Conservation (phyloP, 257 asterid genomes). For the Lantana camara region DNA sequence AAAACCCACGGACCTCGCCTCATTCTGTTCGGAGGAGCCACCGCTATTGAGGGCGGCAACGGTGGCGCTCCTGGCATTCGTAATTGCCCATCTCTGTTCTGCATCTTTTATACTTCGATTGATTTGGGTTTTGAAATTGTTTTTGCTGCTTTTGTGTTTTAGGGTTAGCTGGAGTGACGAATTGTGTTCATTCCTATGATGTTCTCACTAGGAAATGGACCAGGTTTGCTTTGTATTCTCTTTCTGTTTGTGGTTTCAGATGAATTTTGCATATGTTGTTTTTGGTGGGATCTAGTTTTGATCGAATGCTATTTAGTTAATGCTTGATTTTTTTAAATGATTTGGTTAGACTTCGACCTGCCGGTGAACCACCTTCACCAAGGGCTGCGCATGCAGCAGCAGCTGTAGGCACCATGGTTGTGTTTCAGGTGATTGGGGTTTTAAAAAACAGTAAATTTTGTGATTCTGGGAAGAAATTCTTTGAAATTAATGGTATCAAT, state of each 20-base stretch:
- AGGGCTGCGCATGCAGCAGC: slow-evolving; percentile 99
- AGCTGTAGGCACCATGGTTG: slow-evolving; percentile 99
- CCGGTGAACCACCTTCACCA: slow-evolving; percentile 99
- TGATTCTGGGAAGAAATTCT: background rate
- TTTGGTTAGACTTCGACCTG: slow-evolving; percentile 76
- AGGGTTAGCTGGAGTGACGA: slow-evolving; percentile 98
- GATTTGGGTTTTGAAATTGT: background rate
- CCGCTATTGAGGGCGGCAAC: slow-evolving; percentile 89
- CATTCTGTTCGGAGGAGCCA: slow-evolving; percentile 95
- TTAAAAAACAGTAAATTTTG: slow-evolving; percentile 13
- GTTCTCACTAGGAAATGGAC: slow-evolving; percentile 97
- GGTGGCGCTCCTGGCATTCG: slow-evolving; percentile 93
- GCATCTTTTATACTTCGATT: slow-evolving; percentile 4
- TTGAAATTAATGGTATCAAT: background rate
- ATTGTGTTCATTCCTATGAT: slow-evolving; percentile 83
- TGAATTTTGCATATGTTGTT: background rate
- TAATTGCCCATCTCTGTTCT: slow-evolving; percentile 28
- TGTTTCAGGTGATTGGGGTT: slow-evolving; percentile 75
- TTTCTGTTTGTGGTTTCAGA: slow-evolving; percentile 7
- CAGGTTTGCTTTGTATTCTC: slow-evolving; percentile 46
- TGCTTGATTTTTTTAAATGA: background rate
- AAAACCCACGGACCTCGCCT: slow-evolving; percentile 90
- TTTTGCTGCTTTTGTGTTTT: slow-evolving; percentile 19
- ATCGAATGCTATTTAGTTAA: slow-evolving; percentile 28
- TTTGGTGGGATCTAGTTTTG: slow-evolving; percentile 18